Base-by-base conservation (phyloP, 2,329 filamentous ascomycete genomes). In the Aspergillus luchuensis region DNA sequence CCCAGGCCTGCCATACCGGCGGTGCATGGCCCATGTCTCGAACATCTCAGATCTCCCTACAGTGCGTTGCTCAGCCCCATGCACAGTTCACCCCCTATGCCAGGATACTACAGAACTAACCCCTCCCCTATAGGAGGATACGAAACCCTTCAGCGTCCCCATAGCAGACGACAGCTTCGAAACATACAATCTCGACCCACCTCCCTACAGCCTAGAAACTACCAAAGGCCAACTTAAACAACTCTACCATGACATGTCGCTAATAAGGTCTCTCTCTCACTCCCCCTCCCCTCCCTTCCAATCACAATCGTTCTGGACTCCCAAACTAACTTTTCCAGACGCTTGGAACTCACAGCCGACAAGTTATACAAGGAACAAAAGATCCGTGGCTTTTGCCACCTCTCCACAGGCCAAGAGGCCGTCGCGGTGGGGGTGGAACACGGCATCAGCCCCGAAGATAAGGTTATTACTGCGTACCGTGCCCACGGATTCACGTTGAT, bases 331-430 rank as follows among this genome's bases (percentile, higher is more conserved):
- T 17, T 25, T 28, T 30, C 58, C 71, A 96, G 92, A 81, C 93
- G 95, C 79, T 95, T 98, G 92, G 94, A 98, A 82, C 94, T 97
- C 90, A 91, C 92, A 64, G 91, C 94, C 81, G 94, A 97, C 78
- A 87, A 91, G 74, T 84, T 98, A 73, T 97, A 98, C 89, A 98
- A 98, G 84, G 92, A 97, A 83, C 97, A 96, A 87, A 97, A 97
- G 85, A 97, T 98, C 72, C 90, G 94, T 71, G 94, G 94, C 80
- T 97, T 97, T 88, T 98, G 94, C 83, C 94, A 98, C 82, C 82
- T 98, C 78, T 97, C 94, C 59, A 96, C 91, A 54, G 94, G 94
- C 62, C 94, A 98, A 81, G 94, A 98, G 85, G 94, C 94, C 66
- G 94, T 98, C 66, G 91, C 94, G 59, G 89, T 93, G 68, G 94